These are phyloP conservation scores for Gelatoporia subvermispora DNA, from an alignment of 768 basidiomycete species.

Conservation along the genomic window DNA sequence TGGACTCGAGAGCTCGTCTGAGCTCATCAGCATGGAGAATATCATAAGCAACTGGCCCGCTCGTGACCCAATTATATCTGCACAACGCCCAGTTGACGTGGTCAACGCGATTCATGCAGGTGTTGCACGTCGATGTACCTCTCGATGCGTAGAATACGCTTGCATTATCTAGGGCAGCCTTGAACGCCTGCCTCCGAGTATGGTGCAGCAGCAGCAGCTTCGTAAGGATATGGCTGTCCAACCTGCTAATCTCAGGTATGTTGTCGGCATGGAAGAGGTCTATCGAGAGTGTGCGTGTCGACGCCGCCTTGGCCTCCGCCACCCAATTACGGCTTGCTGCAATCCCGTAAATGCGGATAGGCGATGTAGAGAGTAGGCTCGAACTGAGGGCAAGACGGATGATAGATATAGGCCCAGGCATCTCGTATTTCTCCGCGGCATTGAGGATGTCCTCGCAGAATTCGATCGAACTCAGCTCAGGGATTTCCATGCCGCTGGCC, in stretches of 20 bases:
- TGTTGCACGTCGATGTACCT: constrained; percentile 4
- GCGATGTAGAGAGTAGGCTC: constrained; percentile 33
- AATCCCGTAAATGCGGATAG: constrained; percentile 45
- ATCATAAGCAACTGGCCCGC: constrained; percentile 5
- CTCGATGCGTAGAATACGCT: constrained; percentile 29
- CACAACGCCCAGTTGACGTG: constrained; percentile 14
- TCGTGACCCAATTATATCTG: constrained; percentile 12
- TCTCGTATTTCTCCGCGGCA: constrained; percentile 43
- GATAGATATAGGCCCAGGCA: constrained; percentile 38
- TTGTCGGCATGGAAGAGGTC: constrained; percentile 33
- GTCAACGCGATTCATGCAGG: constrained; percentile 10
- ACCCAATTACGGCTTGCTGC: constrained; percentile 41
- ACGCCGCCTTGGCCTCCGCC: constrained; percentile 38
- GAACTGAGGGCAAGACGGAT: constrained; percentile 38
- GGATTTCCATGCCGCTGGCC: constrained; percentile 36
- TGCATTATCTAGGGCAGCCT: constrained; percentile 30
- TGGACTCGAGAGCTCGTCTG: neutral
- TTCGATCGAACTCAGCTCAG: constrained; percentile 36
- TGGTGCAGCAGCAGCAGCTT: constrained; percentile 38
- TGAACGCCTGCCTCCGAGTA: constrained; percentile 34
- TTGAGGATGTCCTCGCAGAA: constrained; percentile 35
- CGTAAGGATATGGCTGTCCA: constrained; percentile 33
- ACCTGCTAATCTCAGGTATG: constrained; percentile 26
- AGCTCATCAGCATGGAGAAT: constrained; percentile 1
- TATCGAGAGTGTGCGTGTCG: constrained; percentile 35